Evolutionary conservation across 164 flowering plant species (phyloP), one percentile per base, ranked within the genome.

Genomic region (Tetracentron sinense): DNA sequence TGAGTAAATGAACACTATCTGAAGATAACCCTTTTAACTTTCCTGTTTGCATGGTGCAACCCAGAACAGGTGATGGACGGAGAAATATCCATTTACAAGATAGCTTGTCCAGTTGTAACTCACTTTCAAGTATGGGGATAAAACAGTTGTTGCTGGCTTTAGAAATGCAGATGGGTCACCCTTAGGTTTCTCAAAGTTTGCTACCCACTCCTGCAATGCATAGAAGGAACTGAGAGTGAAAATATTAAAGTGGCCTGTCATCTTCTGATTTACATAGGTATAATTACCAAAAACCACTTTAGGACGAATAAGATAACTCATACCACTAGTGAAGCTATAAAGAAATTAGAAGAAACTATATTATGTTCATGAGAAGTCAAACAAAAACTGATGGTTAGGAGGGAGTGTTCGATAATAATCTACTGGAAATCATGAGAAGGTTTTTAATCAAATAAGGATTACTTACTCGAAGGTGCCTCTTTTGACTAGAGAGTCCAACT

Each of bases 61-160:
- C 48, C 46, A 3, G 21, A 10, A 52, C 19, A 64, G 16, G n/a
- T 16, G 25, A 50, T 22, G 8, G 10, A 25, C 42, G 20, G 10
- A 46, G 31, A 21, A 6, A 27, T 19, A 7, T 15, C 20, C 42
- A 60, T 42, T 25, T 25, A 16, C 44, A 48, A 44, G 7, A 12
- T 52, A 22, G 20, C 12, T 10, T 20, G 25, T 28, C 44, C 20
- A 2, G 6, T 19, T 12, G 16, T 38, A 51, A 77, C 97, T 80
- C 76, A 90, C 98, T 78, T 93, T 93, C 82, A 93, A 79, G 70
- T 93, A 93, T 20, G 97, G 97, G 27, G 97, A 93, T 38, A 93
- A 62, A 62, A 90, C 90, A 61, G 98, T 93, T 52, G 98, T 93
- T 69, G 97, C 96, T 25, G 98, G 97, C 65, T 81, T 89, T 54